Base-by-base conservation (phyloP, 805 yeast species). In the Sugiyamaella americana region DNA sequence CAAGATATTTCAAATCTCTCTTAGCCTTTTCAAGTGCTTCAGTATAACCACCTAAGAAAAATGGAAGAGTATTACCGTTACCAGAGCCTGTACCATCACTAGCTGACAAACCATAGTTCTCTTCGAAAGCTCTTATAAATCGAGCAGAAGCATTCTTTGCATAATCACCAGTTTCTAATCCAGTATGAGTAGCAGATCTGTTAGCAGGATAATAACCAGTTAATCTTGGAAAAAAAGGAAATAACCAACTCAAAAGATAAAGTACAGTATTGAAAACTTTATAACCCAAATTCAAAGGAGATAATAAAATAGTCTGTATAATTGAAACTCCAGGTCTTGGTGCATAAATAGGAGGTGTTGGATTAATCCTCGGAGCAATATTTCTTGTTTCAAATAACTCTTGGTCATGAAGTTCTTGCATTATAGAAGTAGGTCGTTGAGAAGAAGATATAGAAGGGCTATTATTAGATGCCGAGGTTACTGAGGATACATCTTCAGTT, bases 11-110 rank as follows among this genome's bases (percentile, higher is more conserved):
- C 22, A 81, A 82, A 46, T 84, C 77, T 30, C 74, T 70, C 43
- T 84, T 82, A 30, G 93, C 84, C 56, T 73, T 69, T 56, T 76
- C 80, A 45, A 89, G 66, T 1, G 96, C 89, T 48, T 82, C 82
- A 1, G 89, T 79, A 65, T 88, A 91, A 30, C 94, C 82, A 13
- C 88, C 88, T 55, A 78, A 80, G 48, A 76, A 73, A 54, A 85
- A 81, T 13, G 52, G 52, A 17, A 53, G 42, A n/a, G 35, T 37
- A 8, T 47, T 44, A 41, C 38, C 21, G 13, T 26, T 13, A 26
- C 32, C 32, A 26, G 32, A 8, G 8, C 32, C 32, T 8, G 32
- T 13, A 26, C 32, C 32, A 26, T 13, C 38, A 35, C 21, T 17
- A 35, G 11, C 21, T n/a, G 47, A 21, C 17, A 35, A 17, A n/a